A percentile compares a stretch with the other conserved stretches of the same genome.
phyloP scores from a whole-genome alignment of 257 asterid species.

The Solanum clarkiae region DNA sequence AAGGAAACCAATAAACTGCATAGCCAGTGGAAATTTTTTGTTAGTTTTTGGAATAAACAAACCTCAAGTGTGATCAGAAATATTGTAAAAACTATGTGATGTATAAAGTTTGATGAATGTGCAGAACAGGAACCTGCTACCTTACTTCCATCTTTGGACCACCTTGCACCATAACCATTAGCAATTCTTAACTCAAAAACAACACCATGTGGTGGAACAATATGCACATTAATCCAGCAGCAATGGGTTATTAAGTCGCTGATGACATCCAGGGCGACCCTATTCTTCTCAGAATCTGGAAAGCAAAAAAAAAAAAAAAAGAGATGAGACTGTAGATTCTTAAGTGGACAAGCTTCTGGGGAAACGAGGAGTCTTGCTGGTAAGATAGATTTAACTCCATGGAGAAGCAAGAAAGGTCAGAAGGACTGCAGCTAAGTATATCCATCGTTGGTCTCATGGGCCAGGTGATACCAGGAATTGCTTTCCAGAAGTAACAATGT shows the following conservation, averaged over 20 bases:
- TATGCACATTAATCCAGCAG: constrained; percentile 67
- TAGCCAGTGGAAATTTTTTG: neutral
- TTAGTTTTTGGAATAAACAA: neutral
- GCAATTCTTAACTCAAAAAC: constrained; percentile 58
- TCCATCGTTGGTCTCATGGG: neutral
- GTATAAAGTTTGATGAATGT: neutral
- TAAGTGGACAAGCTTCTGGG: neutral
- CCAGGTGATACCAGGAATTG: neutral
- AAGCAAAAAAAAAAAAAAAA: neutral
- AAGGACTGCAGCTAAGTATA: neutral
- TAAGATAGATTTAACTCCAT: neutral
- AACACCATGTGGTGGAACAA: constrained; percentile 54
- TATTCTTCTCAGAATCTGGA: constrained; percentile 56
- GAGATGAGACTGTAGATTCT: neutral
- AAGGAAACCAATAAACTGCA: constrained; percentile 85
- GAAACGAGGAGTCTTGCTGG: too few relatives aligned
- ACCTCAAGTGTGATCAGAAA: neutral
- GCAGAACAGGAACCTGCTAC: constrained; percentile 8
- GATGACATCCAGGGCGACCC: constrained; percentile 36
- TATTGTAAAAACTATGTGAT: neutral
- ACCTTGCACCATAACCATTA: constrained; percentile 73
- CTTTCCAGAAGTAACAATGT: neutral
- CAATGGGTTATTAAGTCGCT: constrained; percentile 27
- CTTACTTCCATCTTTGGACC: constrained; percentile 79
- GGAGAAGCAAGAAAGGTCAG: neutral